These are phyloP conservation scores for Debaryomyces tyrocola DNA, from an alignment of 805 yeast species.

Conservation along the genomic window DNA sequence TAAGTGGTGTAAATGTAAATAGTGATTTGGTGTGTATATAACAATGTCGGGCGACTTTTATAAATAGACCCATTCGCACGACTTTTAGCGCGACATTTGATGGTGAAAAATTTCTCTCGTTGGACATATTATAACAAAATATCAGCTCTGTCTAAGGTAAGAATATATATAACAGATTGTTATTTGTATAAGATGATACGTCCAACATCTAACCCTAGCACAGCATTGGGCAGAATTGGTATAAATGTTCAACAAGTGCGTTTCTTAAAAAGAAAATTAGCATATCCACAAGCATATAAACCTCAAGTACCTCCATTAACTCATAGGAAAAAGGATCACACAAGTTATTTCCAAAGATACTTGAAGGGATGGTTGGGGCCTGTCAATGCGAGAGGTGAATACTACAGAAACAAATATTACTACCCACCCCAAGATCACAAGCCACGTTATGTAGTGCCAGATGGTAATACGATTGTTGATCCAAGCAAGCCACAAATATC, in stretches of 20 bases:
- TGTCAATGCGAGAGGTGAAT: slow-evolving; percentile 78
- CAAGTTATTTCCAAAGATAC: slow-evolving; percentile 58
- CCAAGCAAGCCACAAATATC: slow-evolving; percentile 5
- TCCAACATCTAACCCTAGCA: slow-evolving; percentile 1
- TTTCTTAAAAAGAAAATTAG: slow-evolving; percentile 26
- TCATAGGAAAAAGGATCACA: slow-evolving; percentile 39
- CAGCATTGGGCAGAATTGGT: slow-evolving; percentile 4
- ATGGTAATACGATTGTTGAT: slow-evolving; percentile 37
- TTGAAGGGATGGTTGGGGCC: slow-evolving; percentile 82
- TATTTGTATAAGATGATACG: slow-evolving; percentile 1
- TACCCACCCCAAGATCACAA: slow-evolving; percentile 64
- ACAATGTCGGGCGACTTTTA: not conserved
- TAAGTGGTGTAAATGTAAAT: too few relatives aligned
- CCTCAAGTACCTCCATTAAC: slow-evolving; percentile 31
- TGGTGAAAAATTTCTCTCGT: not conserved
- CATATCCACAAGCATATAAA: slow-evolving; percentile 33
- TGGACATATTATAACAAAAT: not conserved
- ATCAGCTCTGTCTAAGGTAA: too few relatives aligned
- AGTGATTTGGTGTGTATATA: not conserved
- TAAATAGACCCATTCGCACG: not conserved
- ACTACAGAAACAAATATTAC: slow-evolving; percentile 71
- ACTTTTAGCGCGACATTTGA: not conserved
- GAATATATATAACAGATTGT: not conserved
- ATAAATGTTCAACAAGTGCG: slow-evolving; percentile 19
- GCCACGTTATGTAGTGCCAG: slow-evolving; percentile 72